Conservation (phyloP, 306 rosid genomes). For the Clitoria ternatea region DNA sequence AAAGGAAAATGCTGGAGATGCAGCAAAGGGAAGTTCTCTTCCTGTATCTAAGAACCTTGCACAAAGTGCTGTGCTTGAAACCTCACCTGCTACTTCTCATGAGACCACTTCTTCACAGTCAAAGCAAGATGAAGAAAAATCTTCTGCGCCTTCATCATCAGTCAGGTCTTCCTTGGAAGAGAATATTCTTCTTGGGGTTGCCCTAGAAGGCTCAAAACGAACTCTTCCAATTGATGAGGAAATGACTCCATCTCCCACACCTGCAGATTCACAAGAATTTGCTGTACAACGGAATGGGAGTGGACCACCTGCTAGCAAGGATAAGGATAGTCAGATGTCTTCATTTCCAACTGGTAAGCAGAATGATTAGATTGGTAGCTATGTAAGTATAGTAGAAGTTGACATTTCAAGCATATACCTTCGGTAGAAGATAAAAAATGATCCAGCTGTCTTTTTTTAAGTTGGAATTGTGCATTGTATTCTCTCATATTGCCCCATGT, state of each 20-base stretch:
- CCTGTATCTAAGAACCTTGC: constrained; percentile 36
- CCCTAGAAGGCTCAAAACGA: constrained; percentile 91
- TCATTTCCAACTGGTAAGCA: constrained; percentile 38
- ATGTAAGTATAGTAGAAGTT: constrained; percentile 21
- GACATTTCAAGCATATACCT: constrained; percentile 18
- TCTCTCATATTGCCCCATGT: constrained; percentile 16
- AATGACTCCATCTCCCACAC: constrained; percentile 31
- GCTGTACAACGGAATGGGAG: constrained; percentile 49
- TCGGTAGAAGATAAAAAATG: constrained; percentile 27
- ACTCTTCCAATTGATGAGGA: constrained; percentile 91
- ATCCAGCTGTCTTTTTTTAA: constrained; percentile 77
- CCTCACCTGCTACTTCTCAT: constrained; percentile 22
- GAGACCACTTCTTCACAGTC: constrained; percentile 37
- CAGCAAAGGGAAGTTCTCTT: constrained; percentile 37
- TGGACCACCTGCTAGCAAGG: constrained; percentile 48
- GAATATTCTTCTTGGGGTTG: constrained; percentile 91
- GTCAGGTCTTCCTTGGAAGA: constrained; percentile 63
- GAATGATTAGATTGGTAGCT: constrained; percentile 40
- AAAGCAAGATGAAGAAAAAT: constrained; percentile 61
- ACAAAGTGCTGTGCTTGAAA: constrained; percentile 30
- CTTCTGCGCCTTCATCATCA: constrained; percentile 32
- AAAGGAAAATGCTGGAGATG: constrained; percentile 42
- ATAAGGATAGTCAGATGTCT: constrained; percentile 51
- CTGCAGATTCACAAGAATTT: constrained; percentile 58
- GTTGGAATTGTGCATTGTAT: constrained; percentile 56